phyloP scores from a whole-genome alignment of 768 basidiomycete genomes.

The Lentinula boryana region DNA sequence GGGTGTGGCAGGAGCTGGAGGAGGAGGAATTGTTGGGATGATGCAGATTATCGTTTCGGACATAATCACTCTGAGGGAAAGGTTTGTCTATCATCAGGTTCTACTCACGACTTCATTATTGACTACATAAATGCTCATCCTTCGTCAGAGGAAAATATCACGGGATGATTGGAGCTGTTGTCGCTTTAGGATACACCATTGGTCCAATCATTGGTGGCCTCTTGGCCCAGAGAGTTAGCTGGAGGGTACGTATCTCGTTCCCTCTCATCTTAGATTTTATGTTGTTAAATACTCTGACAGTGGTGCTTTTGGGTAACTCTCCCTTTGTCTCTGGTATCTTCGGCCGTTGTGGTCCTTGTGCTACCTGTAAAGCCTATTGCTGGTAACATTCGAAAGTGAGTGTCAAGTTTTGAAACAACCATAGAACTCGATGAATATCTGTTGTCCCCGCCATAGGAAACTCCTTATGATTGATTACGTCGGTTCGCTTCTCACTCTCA shows the following conservation, averaged over 20 bases:
- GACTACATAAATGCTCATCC: not conserved
- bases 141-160: constrained; percentile 63
- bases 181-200: constrained; percentile 56
- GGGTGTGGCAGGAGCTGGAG: constrained; percentile 64
- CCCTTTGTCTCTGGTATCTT: constrained; percentile 48
- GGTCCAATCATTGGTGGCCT: constrained; percentile 67
- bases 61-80: constrained; percentile 64
- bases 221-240: constrained; percentile 53
- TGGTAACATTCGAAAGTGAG: constrained; percentile 50
- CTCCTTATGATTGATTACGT: constrained; percentile 62
- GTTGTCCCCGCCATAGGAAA: constrained; percentile 35
- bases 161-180: constrained; percentile 57
- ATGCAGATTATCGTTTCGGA: constrained; percentile 70
- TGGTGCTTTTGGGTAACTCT: constrained; percentile 77
- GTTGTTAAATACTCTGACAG: constrained; percentile 17
- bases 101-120: not conserved
- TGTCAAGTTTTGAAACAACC: not conserved
- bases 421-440: not conserved
- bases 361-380: constrained; percentile 63
- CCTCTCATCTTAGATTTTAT: not conserved
- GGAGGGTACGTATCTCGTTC: constrained; percentile 38
- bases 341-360: constrained; percentile 53
- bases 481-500: constrained; percentile 52
- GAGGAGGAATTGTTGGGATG: constrained; percentile 66
- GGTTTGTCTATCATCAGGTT: constrained; percentile 26